Evolutionary conservation across 768 basidiomycete species (phyloP).

Genomic region (Rhodotorula paludigena): DNA sequence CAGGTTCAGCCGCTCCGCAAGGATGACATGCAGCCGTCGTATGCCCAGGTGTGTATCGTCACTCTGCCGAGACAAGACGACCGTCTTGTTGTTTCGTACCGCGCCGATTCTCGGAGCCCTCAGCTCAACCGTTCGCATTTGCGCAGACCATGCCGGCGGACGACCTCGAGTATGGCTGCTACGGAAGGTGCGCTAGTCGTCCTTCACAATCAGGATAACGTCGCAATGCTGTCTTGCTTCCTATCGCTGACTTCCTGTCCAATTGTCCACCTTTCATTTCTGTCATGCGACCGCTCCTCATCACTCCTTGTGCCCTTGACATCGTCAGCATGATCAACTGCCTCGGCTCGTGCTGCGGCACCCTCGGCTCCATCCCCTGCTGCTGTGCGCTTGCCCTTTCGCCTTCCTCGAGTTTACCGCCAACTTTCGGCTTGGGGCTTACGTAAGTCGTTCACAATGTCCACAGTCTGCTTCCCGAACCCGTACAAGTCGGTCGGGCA

Average conservation of each 20-base stretch:
- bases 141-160: conserved; percentile 66
- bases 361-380: conserved; percentile 26
- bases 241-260: too few relatives aligned
- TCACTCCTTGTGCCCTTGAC: too few relatives aligned
- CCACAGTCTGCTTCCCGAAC: conserved; percentile 68
- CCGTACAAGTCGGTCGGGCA: conserved; percentile 53
- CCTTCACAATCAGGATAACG: too few relatives aligned
- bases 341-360: conserved; percentile 12
- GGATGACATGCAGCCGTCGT: conserved; percentile 63
- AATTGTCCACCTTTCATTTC: too few relatives aligned
- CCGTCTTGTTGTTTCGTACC: too few relatives aligned
- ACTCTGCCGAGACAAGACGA: not conserved
- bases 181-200: too few relatives aligned
- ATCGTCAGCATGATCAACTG: conserved; percentile 29
- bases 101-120: too few relatives aligned
- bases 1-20: conserved; percentile 21
- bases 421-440: too few relatives aligned
- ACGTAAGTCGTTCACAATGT: too few relatives aligned
- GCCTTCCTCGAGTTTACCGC: too few relatives aligned
- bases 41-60: conserved; percentile 60
- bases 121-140: too few relatives aligned
- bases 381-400: conserved; percentile 54
- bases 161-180: conserved; percentile 56
- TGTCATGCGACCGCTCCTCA: not conserved
- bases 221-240: too few relatives aligned